Evolutionary conservation across 1,284 basidiomycete genomes (phyloP).

Genomic region (Tilletia caries): DNA sequence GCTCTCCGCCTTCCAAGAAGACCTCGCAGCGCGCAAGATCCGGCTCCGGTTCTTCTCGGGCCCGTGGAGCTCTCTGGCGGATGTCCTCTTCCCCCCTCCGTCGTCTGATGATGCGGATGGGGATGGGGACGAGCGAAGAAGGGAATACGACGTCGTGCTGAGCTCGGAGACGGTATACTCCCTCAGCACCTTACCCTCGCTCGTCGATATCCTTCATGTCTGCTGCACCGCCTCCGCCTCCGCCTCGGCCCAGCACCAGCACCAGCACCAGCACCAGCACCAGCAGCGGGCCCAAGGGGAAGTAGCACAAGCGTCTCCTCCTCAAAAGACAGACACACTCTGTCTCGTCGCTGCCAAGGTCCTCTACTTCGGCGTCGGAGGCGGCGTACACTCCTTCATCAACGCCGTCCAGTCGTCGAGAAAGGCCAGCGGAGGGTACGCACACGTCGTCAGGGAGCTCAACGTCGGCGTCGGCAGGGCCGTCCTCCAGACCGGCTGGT

Average conservation of each 20-base stretch:
- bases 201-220: conserved; percentile 60
- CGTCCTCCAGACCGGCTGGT: neutral
- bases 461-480: conserved; percentile 3
- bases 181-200: conserved; percentile 65
- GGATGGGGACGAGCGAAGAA: too few relatives aligned
- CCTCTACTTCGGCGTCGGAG: conserved; percentile 93
- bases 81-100: neutral
- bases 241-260: conserved; percentile 15
- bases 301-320: conserved; percentile 33
- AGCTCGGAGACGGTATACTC: conserved; percentile 92
- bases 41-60: conserved; percentile 74
- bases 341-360: conserved; percentile 83
- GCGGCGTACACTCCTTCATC: conserved; percentile 75
- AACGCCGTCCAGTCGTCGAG: conserved; percentile 56
- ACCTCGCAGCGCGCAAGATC: conserved; percentile 59
- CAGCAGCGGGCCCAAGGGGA: conserved; percentile 10
- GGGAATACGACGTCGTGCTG: conserved; percentile 68
- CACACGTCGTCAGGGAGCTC: neutral
- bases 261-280: conserved; percentile 16
- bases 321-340: neutral
- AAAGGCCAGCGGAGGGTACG: neutral
- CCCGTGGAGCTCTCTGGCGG: conserved; percentile 62
- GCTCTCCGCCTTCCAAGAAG: conserved; percentile 64
- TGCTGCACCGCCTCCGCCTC: conserved; percentile 18
- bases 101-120: neutral